Conservation (phyloP, 2,329 filamentous ascomycete genomes). For the Esteya vermicola region DNA sequence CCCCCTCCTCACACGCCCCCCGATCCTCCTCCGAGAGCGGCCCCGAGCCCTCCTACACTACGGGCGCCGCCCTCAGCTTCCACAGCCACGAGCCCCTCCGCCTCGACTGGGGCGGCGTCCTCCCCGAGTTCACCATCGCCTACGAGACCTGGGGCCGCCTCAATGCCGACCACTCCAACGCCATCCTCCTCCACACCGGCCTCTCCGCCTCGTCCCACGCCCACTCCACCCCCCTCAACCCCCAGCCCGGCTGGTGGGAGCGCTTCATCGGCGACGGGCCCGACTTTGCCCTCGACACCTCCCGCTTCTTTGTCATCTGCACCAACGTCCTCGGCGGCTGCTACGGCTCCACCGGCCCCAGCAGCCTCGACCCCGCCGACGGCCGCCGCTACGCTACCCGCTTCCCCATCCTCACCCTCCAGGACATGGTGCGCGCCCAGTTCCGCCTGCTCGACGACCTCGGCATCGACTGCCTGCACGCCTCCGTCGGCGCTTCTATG, state of each 20-base stretch:
- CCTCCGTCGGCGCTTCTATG: constrained; percentile 93
- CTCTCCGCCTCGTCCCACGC: constrained; percentile 96
- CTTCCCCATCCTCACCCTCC: constrained; percentile 89
- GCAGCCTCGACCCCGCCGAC: constrained; percentile 76
- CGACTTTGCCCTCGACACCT: constrained; percentile 69
- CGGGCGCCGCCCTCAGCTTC: constrained; percentile 68
- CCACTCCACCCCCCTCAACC: constrained; percentile 75
- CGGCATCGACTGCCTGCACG: constrained; percentile 65
- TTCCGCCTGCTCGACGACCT: constrained; percentile 75
- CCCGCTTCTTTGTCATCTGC: constrained; percentile 87
- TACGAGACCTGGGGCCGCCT: constrained; percentile 86
- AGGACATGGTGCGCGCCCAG: constrained; percentile 95
- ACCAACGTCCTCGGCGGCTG: constrained; percentile 95
- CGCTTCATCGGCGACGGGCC: constrained; percentile 91
- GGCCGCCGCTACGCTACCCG: constrained; percentile 81
- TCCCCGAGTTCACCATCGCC: constrained; percentile 77
- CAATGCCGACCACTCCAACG: constrained; percentile 72
- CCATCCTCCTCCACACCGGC: constrained; percentile 83
- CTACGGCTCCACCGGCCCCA: constrained; percentile 87
- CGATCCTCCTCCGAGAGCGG: constrained; percentile 60
- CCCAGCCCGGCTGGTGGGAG: constrained; percentile 95
- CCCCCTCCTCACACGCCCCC: not conserved
- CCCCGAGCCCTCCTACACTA: constrained; percentile 88
- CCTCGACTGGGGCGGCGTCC: constrained; percentile 88
- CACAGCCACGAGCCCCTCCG: constrained; percentile 60